These are phyloP conservation scores for Cercophora newfieldiana DNA, from an alignment of 495 filamentous ascomycete genomes.

Conservation along the genomic window DNA sequence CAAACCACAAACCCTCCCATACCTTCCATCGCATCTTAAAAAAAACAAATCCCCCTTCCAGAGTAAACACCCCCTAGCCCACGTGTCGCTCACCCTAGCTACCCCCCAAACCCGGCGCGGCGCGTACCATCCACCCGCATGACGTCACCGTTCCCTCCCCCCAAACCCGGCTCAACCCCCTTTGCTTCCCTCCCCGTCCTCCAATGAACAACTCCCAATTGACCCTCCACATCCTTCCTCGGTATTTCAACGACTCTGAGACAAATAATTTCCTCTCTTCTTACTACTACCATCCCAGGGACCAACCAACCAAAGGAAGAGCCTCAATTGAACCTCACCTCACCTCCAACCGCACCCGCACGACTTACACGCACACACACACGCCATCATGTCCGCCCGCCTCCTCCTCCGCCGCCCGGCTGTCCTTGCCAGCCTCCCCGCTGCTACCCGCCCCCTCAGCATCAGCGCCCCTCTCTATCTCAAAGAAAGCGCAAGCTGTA, in stretches of 20 bases:
- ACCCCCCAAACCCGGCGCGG: background rate
- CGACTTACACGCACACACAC: background rate
- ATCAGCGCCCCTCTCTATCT: slow-evolving; percentile 8
- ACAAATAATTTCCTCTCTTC: background rate
- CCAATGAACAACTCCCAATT: background rate
- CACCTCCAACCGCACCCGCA: background rate
- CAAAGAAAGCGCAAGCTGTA: slow-evolving; percentile 29
- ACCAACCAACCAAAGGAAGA: background rate
- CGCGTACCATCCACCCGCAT: background rate
- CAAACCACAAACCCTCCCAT: too few relatives aligned
- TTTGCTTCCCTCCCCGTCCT: background rate
- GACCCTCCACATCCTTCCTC: background rate
- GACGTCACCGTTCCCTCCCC: background rate
- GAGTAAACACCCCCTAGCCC: too few relatives aligned
- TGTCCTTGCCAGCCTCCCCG: background rate
- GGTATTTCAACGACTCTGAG: background rate
- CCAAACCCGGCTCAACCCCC: slow-evolving; percentile 6
- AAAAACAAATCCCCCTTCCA: too few relatives aligned
- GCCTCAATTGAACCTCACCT: background rate
- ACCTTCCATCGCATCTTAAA: too few relatives aligned
- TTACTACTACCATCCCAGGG: background rate
- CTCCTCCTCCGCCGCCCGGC: background rate
- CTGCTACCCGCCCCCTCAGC: slow-evolving; percentile 9
- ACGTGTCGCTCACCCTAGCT: too few relatives aligned
- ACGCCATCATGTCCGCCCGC: background rate